Evolutionary conservation across 768 basidiomycete species (phyloP).

Genomic region (Filobasidium wieringae): DNA sequence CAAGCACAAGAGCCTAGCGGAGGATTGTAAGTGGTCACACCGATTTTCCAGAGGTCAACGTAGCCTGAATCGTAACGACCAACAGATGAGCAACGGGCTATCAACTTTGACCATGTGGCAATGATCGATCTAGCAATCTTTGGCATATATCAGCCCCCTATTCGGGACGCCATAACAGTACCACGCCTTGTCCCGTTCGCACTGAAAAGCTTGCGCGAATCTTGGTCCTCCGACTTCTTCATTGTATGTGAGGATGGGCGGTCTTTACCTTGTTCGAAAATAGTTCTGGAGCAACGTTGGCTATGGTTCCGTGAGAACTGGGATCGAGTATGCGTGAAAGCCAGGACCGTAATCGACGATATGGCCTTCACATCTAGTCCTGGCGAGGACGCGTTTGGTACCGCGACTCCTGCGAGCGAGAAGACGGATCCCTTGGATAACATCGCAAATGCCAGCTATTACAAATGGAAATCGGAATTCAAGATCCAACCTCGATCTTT

Average conservation of each 20-base stretch:
- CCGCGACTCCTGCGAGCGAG: background rate
- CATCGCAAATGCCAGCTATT: slow-evolving; percentile 23
- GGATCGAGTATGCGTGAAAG: slow-evolving; percentile 18
- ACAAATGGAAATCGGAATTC: background rate
- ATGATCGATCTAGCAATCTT: slow-evolving; percentile 86
- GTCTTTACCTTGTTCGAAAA: slow-evolving; percentile 66
- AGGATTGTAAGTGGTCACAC: slow-evolving; percentile 23
- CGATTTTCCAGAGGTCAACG: background rate
- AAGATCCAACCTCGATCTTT: slow-evolving; percentile 52
- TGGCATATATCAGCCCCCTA: slow-evolving; percentile 83
- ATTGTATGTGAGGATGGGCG: slow-evolving; percentile 83
- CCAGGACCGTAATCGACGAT: background rate
- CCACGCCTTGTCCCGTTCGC: slow-evolving; percentile 50
- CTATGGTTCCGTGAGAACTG: slow-evolving; percentile 70
- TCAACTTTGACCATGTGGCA: slow-evolving; percentile 60
- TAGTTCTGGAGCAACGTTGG: slow-evolving; percentile 81
- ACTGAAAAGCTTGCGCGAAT: slow-evolving; percentile 69
- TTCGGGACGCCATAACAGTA: slow-evolving; percentile 33
- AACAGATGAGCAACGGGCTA: slow-evolving; percentile 27
- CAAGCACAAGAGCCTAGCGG: slow-evolving; percentile 40
- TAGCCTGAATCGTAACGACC: too few relatives aligned
- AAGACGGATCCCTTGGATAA: slow-evolving; percentile 12
- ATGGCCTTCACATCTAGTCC: background rate
- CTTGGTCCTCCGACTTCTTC: slow-evolving; percentile 76
- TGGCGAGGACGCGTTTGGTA: background rate